Conservation (phyloP, 129 eudicot species). For the Silybum marianum region DNA sequence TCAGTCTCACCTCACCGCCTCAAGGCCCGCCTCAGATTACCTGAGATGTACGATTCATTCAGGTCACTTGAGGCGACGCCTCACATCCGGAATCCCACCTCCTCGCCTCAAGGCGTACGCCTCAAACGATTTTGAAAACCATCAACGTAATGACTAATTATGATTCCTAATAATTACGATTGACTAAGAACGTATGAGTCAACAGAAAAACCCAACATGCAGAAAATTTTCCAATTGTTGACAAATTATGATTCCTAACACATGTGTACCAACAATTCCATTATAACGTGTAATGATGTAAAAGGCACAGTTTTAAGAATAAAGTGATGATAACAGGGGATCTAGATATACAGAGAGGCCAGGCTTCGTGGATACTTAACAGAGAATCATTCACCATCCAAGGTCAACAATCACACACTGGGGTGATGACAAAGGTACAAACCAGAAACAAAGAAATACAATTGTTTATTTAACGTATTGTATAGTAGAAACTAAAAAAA, state of each 20-base stretch:
- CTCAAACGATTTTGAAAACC: too few relatives aligned
- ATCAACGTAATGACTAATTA: neutral
- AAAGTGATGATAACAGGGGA: neutral
- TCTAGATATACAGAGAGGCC: neutral
- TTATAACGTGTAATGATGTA: neutral
- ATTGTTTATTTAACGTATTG: neutral
- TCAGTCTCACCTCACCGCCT: too few relatives aligned
- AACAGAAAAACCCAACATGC: neutral
- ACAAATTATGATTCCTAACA: slow-evolving; percentile 9
- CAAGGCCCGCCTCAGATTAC: too few relatives aligned
- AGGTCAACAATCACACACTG: neutral
- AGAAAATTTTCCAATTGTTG: neutral
- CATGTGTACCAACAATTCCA: neutral
- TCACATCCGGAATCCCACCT: too few relatives aligned
- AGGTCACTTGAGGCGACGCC: too few relatives aligned
- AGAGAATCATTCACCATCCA: neutral
- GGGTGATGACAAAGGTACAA: neutral
- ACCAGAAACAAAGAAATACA: neutral
- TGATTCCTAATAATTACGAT: neutral
- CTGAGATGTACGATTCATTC: too few relatives aligned
- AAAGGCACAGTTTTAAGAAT: neutral
- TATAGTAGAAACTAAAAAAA: neutral
- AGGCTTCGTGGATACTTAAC: neutral
- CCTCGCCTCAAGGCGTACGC: too few relatives aligned
- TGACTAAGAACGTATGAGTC: neutral